Evolutionary conservation across 371 early-diverging fungal species (phyloP).

Genomic region (Mitosporidium daphniae): DNA sequence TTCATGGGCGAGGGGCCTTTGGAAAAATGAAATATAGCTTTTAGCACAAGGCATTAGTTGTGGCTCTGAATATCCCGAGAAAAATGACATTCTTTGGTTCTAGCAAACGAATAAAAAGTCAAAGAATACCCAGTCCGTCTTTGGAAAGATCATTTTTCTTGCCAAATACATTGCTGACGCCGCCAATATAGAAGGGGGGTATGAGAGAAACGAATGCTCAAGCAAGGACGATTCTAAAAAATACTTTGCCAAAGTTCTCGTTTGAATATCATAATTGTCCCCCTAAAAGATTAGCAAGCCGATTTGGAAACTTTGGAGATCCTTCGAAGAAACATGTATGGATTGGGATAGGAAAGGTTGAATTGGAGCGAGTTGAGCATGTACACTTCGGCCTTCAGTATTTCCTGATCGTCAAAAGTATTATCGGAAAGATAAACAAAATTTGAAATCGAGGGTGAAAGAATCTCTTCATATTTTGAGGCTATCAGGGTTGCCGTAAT

Average conservation of each 20-base stretch:
- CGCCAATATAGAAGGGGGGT: slow-evolving; percentile 33
- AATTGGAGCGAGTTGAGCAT: slow-evolving; percentile 43
- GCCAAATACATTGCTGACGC: slow-evolving; percentile 51
- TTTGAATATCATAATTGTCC: slow-evolving; percentile 40
- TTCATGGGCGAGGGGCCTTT: slow-evolving; percentile 12
- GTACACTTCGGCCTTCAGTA: slow-evolving; percentile 38
- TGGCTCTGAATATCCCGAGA: slow-evolving; percentile 23
- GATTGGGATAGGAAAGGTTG: slow-evolving; percentile 36
- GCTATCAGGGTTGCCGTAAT: slow-evolving; percentile 64
- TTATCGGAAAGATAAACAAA: slow-evolving; percentile 37
- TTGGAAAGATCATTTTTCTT: slow-evolving; percentile 33
- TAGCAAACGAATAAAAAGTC: background rate
- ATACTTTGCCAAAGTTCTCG: slow-evolving; percentile 65
- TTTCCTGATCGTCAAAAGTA: slow-evolving; percentile 29
- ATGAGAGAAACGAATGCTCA: slow-evolving; percentile 33
- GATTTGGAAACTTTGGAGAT: too few species aligned
- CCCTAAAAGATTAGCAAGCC: too few species aligned
- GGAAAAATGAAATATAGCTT: slow-evolving; percentile 22
- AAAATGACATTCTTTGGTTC: background rate
- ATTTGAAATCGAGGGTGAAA: slow-evolving; percentile 30
- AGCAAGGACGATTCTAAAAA: slow-evolving; percentile 66
- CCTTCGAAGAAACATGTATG: slow-evolving; percentile 53
- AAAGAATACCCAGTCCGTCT: slow-evolving; percentile 24
- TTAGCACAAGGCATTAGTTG: slow-evolving; percentile 19
- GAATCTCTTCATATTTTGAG: slow-evolving; percentile 79